Conservation (phyloP, 371 early-diverging fungal species). For the Actinomucor elegans region DNA sequence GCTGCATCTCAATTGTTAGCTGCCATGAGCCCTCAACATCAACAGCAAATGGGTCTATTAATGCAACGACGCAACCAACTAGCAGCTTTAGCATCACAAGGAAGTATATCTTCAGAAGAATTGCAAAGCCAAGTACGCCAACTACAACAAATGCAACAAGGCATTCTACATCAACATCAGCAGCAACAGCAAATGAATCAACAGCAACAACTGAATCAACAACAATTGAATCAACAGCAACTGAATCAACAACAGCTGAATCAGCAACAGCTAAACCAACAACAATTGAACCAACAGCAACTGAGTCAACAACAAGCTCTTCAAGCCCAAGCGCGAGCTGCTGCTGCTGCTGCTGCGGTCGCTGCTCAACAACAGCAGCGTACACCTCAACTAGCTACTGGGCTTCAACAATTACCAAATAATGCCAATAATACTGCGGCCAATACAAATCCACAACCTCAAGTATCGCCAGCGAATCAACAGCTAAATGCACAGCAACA, state of each 20-base stretch:
- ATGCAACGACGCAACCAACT: conserved; percentile 44
- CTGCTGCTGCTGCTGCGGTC: conserved; percentile 14
- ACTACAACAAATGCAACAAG: conserved; percentile 33
- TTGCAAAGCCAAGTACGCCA: conserved; percentile 25
- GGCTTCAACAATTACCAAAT: conserved; percentile 9
- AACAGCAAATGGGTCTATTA: conserved; percentile 37
- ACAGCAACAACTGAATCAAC: conserved; percentile 35
- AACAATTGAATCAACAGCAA: conserved; percentile 28
- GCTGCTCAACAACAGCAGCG: conserved; percentile 6
- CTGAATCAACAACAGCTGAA: conserved; percentile 40
- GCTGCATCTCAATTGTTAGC: conserved; percentile 28
- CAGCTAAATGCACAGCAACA: conserved; percentile 30
- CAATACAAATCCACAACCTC: neutral
- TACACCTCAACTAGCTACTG: conserved; percentile 26
- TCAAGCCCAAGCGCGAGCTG: conserved; percentile 21
- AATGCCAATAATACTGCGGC: conserved; percentile 12
- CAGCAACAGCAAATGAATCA: conserved; percentile 44
- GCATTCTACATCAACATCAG: conserved; percentile 33
- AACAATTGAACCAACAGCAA: conserved; percentile 33
- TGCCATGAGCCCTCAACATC: conserved; percentile 42
- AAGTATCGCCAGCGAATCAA: conserved; percentile 9
- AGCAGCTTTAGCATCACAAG: conserved; percentile 13
- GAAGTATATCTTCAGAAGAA: conserved; percentile 31
- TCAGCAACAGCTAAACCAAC: conserved; percentile 38
- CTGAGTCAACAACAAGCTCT: conserved; percentile 19